Conservation (phyloP, 345 rosid species). For the Gossypium longicalyx region DNA sequence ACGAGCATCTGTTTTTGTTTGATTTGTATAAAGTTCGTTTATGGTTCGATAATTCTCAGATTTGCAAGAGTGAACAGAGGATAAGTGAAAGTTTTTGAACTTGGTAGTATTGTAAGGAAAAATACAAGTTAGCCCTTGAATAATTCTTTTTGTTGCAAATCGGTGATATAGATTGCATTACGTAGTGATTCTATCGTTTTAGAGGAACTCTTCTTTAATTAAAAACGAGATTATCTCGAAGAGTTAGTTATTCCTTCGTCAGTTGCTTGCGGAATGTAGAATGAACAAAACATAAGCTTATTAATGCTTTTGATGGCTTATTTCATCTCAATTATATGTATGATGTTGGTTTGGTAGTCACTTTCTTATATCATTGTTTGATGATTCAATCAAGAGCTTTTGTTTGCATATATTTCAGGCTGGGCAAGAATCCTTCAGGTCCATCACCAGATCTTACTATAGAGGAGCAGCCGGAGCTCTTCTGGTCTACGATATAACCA, state of each 20-base stretch:
- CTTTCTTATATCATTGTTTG: background rate
- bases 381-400: background rate
- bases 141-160: background rate
- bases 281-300: background rate
- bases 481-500: constrained; percentile 89
- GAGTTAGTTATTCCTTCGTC: background rate
- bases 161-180: background rate
- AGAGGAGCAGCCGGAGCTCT: constrained; percentile 99
- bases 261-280: background rate
- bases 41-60: background rate
- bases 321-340: background rate
- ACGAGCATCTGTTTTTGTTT: background rate
- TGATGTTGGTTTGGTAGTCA: background rate
- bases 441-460: constrained; percentile 93
- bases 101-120: background rate
- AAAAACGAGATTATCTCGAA: background rate
- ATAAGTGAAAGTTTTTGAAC: background rate
- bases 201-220: background rate
- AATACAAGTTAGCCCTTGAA: background rate
- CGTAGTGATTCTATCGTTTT: background rate
- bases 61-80: background rate
- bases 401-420: constrained; percentile 42
- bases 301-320: background rate
- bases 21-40: background rate
- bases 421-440: constrained; percentile 96